Percentiles rank a stretch among this genome's conserved stretches.
Conservation (phyloP, 108 stramenopile genomes). For the Cylindrotheca fusiformis region DNA sequence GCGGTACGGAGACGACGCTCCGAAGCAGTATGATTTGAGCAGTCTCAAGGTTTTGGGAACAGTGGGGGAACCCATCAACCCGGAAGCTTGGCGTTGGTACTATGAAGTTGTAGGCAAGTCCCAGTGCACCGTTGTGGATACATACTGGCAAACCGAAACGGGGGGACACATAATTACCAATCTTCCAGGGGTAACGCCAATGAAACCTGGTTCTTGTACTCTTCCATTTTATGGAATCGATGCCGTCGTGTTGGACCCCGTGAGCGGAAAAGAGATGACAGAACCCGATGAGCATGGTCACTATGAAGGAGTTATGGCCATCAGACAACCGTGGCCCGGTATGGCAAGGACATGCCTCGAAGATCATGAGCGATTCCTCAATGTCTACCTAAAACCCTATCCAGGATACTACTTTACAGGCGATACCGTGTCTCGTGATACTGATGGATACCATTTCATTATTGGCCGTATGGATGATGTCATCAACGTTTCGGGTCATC, state of each 20-base stretch:
- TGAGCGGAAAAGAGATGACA: constrained; percentile 49
- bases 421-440: constrained; percentile 90
- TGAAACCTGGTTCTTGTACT: constrained; percentile 95
- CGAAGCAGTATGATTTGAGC: constrained; percentile 83
- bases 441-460: constrained; percentile 95
- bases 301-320: constrained; percentile 89
- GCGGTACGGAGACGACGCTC: constrained; percentile 85
- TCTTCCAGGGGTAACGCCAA: constrained; percentile 91
- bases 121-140: constrained; percentile 93
- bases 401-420: constrained; percentile 97
- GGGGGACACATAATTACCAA: constrained; percentile 95
- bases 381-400: constrained; percentile 91
- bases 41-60: constrained; percentile 87
- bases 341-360: constrained; percentile 94
- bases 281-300: constrained; percentile 54
- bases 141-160: constrained; percentile 99
- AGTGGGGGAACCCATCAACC: constrained; percentile 99
- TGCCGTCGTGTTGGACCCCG: constrained; percentile 86
- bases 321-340: constrained; percentile 93
- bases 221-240: constrained; percentile 95
- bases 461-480: constrained; percentile 98
- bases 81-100: constrained; percentile 99
- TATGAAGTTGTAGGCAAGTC: constrained; percentile 88
- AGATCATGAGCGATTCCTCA: constrained; percentile 93
- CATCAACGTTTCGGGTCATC: constrained; percentile 93